phyloP scores from a whole-genome alignment of 1,284 basidiomycete genomes.

The Volvariella volvacea region DNA sequence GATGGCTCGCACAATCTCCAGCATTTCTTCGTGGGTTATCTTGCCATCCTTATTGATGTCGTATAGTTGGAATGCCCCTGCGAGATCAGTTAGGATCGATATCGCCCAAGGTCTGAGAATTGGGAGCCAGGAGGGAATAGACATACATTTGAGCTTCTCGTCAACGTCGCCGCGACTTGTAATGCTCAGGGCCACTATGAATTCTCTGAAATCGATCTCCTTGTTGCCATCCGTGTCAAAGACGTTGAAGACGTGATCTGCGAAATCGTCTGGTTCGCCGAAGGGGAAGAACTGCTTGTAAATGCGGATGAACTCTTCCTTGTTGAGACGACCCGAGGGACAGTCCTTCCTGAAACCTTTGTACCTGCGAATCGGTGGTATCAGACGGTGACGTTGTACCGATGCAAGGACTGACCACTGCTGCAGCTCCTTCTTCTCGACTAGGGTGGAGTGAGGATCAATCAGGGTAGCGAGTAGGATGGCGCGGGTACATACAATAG shows the following conservation, averaged over 20 bases:
- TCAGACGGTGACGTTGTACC: conserved; percentile 6
- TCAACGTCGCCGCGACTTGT: conserved; percentile 92
- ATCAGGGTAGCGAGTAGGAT: conserved; percentile 11
- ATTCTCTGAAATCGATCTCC: conserved; percentile 97
- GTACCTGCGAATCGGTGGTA: conserved; percentile 57
- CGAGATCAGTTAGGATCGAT: conserved; percentile 14
- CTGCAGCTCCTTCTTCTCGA: conserved; percentile 99
- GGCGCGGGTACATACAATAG: conserved; percentile 68
- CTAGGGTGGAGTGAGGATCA: conserved; percentile 37
- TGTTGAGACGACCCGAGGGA: conserved; percentile 94
- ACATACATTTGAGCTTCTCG: conserved; percentile 96
- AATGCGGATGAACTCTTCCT: conserved; percentile 94
- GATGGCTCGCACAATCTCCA: conserved; percentile 92
- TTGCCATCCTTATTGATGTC: conserved; percentile 97
- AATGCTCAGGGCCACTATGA: conserved; percentile 95
- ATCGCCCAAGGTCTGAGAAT: conserved; percentile 10
- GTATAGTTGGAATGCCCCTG: conserved; percentile 99
- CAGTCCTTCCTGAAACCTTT: conserved; percentile 99
- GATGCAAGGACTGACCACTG: conserved; percentile 70
- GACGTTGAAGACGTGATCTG: conserved; percentile 98
- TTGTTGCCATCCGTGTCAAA: conserved; percentile 96
- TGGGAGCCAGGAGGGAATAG: conserved; percentile 2
- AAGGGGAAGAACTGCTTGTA: conserved; percentile 99
- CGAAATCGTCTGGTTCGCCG: conserved; percentile 95
- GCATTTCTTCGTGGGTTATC: conserved; percentile 98